A percentile compares a stretch with the other conserved stretches of the same genome.
Conservation (phyloP, 1,284 basidiomycete genomes). For the Ustilago curta region DNA sequence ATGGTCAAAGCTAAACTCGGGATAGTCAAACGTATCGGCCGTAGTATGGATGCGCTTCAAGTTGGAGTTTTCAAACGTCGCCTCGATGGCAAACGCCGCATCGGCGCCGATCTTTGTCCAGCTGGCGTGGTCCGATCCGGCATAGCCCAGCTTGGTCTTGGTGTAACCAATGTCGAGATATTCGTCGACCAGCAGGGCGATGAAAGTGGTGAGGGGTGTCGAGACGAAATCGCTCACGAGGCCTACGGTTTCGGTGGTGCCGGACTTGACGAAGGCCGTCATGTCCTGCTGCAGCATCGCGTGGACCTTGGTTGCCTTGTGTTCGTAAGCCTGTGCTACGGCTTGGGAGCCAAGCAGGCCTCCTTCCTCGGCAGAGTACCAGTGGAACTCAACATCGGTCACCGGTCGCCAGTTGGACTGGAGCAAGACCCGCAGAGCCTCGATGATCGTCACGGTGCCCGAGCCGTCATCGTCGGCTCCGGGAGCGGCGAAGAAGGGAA, state of each 20-base stretch:
- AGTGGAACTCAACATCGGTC: slow-evolving; percentile 88
- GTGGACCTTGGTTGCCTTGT: slow-evolving; percentile 75
- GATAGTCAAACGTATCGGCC: slow-evolving; percentile 47
- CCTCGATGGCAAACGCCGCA: slow-evolving; percentile 68
- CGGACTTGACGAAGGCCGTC: slow-evolving; percentile 88
- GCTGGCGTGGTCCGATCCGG: slow-evolving; percentile 80
- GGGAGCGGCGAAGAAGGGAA: slow-evolving; percentile 62
- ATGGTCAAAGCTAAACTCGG: slow-evolving; percentile 63
- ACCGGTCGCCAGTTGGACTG: slow-evolving; percentile 81
- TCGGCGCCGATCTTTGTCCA: slow-evolving; percentile 70
- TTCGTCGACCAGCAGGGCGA: slow-evolving; percentile 77
- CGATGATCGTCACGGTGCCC: slow-evolving; percentile 90
- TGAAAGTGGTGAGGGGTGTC: slow-evolving; percentile 77
- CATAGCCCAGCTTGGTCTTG: slow-evolving; percentile 84
- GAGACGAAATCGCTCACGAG: slow-evolving; percentile 90
- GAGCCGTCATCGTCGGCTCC: slow-evolving; percentile 85
- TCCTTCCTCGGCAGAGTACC: slow-evolving; percentile 92
- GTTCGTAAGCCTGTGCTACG: slow-evolving; percentile 82
- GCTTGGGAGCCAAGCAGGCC: slow-evolving; percentile 96
- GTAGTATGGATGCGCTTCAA: slow-evolving; percentile 59
- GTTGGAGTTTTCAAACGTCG: slow-evolving; percentile 62
- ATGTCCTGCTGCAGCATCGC: slow-evolving; percentile 78
- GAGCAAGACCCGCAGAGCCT: slow-evolving; percentile 85
- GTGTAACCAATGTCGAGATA: slow-evolving; percentile 73
- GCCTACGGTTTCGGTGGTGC: slow-evolving; percentile 86